A percentile compares a stretch with the other conserved stretches of the same genome.
phyloP scores from a whole-genome alignment of 1,284 basidiomycete genomes.

The Heliocybe sulcata region DNA sequence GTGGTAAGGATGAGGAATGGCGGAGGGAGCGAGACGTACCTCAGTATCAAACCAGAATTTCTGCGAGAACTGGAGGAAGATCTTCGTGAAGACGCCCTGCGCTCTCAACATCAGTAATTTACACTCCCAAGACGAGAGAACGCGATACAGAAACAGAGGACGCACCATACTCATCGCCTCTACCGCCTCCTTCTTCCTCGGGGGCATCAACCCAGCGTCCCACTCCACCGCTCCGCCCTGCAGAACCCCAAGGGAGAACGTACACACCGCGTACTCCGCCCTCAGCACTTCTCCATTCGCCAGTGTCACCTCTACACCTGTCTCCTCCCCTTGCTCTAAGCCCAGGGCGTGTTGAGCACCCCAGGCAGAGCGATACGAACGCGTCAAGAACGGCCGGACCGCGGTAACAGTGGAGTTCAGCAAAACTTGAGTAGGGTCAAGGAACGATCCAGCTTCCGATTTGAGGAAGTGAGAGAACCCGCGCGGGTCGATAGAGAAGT shows the following conservation, averaged over 20 bases:
- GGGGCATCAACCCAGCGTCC: conserved; percentile 40
- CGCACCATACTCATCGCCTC: conserved; percentile 57
- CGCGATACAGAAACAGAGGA: neutral
- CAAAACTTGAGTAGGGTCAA: conserved; percentile 35
- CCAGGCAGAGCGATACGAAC: too few relatives aligned
- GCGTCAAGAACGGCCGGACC: neutral
- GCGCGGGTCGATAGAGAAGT: conserved; percentile 50
- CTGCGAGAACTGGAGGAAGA: conserved; percentile 57
- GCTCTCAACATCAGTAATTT: neutral
- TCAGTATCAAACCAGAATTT: conserved; percentile 68
- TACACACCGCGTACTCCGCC: conserved; percentile 23
- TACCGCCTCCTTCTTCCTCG: conserved; percentile 63
- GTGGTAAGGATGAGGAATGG: neutral
- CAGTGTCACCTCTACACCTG: conserved; percentile 35
- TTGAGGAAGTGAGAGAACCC: conserved; percentile 53
- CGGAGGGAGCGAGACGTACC: conserved; percentile 23
- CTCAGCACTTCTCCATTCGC: conserved; percentile 29
- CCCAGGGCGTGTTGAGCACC: conserved; percentile 6
- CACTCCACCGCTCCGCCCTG: conserved; percentile 57
- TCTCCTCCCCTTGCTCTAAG: neutral
- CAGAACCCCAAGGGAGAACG: conserved; percentile 30
- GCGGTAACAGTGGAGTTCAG: conserved; percentile 43
- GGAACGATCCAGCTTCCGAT: conserved; percentile 46
- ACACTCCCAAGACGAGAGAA: neutral
- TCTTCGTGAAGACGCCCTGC: conserved; percentile 60